A percentile compares a stretch with the other conserved stretches of the same genome.
Conservation (phyloP, 23 red algal species). For the Gracilaria gracilis region DNA sequence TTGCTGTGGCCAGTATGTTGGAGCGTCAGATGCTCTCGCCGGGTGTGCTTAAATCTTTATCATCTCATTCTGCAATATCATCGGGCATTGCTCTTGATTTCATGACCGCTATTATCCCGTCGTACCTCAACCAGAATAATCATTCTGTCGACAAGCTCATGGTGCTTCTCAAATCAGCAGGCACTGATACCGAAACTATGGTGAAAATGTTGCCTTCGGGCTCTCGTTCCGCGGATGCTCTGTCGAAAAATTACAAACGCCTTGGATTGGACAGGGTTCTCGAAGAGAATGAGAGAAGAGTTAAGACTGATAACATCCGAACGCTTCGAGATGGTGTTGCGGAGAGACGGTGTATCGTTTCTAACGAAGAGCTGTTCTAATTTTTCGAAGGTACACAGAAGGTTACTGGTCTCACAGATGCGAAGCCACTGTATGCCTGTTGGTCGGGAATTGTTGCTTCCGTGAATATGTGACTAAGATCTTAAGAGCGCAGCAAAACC, state of each 20-base stretch:
- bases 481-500: constrained; percentile 83
- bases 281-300: constrained; percentile 77
- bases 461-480: constrained; percentile 70
- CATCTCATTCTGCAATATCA: constrained; percentile 48
- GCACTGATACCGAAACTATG: constrained; percentile 80
- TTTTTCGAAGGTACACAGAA: constrained; percentile 49
- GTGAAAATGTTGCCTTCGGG: constrained; percentile 80
- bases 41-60: constrained; percentile 41
- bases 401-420: constrained; percentile 64
- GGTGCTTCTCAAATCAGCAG: constrained; percentile 64
- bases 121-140: constrained; percentile 58
- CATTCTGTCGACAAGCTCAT: constrained; percentile 84
- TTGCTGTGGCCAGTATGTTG: constrained; percentile 72
- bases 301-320: constrained; percentile 76
- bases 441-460: constrained; percentile 73
- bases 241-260: constrained; percentile 63
- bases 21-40: constrained; percentile 73
- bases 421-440: constrained; percentile 44
- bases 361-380: constrained; percentile 47
- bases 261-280: constrained; percentile 81
- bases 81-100: constrained; percentile 75
- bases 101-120: constrained; percentile 79
- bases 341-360: constrained; percentile 35
- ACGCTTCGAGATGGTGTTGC: constrained; percentile 64
- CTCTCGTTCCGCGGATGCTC: constrained; percentile 67